Conservation (phyloP, 1,139 yeast genomes). For the Geotrichum phurueaensis region DNA sequence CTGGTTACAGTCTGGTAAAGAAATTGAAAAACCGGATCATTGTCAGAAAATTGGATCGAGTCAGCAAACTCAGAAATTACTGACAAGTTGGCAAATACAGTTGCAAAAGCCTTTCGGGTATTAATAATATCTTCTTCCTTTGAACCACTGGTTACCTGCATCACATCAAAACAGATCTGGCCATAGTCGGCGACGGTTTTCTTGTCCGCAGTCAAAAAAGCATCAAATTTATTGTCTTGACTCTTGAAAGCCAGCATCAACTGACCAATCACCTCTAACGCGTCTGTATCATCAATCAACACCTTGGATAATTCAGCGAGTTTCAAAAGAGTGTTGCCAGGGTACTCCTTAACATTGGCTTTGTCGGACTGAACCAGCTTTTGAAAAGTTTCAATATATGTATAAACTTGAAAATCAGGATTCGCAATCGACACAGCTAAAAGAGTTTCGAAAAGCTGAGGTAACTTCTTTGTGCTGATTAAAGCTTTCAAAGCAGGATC, state of each 20-base stretch:
- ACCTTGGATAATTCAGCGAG: not conserved
- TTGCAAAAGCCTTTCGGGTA: not conserved
- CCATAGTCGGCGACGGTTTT: not conserved
- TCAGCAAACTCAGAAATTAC: not conserved
- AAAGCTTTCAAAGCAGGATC: slow-evolving; percentile 3
- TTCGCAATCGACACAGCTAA: not conserved
- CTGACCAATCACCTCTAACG: not conserved
- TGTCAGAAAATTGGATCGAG: slow-evolving; percentile 12
- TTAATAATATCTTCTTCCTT: not conserved
- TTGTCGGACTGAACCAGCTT: not conserved
- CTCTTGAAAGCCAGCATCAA: slow-evolving; percentile 2
- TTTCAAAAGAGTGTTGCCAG: not conserved
- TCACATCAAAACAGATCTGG: not conserved
- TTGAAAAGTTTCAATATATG: not conserved
- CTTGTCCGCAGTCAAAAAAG: not conserved
- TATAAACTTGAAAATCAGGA: slow-evolving; percentile 1
- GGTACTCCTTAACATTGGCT: not conserved
- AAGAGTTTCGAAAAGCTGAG: not conserved
- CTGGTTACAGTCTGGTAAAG: not conserved
- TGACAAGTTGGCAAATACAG: not conserved
- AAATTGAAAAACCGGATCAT: slow-evolving; percentile 15
- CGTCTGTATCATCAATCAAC: not conserved
- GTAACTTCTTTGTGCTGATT: not conserved
- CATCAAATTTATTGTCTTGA: not conserved
- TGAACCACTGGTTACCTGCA: not conserved